Percentiles rank a stretch among this genome's conserved stretches.
Conservation (phyloP, 2,329 filamentous ascomycete genomes). For the Trichoderma gracile region DNA sequence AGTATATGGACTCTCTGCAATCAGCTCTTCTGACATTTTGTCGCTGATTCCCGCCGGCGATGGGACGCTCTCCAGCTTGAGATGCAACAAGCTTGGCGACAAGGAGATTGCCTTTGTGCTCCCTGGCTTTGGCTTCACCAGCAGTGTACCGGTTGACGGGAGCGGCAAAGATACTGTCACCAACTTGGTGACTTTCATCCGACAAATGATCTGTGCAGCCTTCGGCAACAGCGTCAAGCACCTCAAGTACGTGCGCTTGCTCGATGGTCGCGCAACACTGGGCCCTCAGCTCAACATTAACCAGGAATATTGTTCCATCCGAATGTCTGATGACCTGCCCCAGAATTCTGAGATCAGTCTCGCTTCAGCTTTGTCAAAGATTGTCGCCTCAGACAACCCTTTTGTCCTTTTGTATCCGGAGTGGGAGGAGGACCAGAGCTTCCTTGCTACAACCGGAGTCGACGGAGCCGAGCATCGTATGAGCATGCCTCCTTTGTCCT, state of each 20-base stretch:
- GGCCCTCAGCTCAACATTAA: background rate
- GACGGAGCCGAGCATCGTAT: background rate
- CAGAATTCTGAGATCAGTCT: background rate
- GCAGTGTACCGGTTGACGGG: no score
- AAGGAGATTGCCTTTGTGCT: slow-evolving; percentile 14
- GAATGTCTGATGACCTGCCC: slow-evolving; percentile 3
- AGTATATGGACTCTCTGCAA: slow-evolving; percentile 1
- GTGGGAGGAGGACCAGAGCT: slow-evolving; percentile 11
- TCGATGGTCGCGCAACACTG: background rate
- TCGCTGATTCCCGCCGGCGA: background rate
- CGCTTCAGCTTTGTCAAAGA: background rate
- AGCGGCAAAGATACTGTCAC: background rate
- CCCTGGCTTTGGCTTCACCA: slow-evolving; percentile 15
- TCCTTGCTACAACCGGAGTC: background rate
- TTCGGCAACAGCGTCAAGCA: background rate
- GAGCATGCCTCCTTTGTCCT: slow-evolving; percentile 17
- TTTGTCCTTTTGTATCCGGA: slow-evolving; percentile 21
- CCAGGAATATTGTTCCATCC: background rate
- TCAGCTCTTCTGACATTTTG: background rate
- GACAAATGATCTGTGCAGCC: background rate
- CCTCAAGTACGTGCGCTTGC: slow-evolving; percentile 8
- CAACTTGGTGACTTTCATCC: background rate
- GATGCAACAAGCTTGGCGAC: background rate
- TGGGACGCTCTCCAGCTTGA: background rate
- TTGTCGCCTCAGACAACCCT: background rate